Evolutionary conservation across 108 stramenopile species (phyloP), one percentile per base, ranked within the genome.

Genomic region (Nitzschia sp.): DNA sequence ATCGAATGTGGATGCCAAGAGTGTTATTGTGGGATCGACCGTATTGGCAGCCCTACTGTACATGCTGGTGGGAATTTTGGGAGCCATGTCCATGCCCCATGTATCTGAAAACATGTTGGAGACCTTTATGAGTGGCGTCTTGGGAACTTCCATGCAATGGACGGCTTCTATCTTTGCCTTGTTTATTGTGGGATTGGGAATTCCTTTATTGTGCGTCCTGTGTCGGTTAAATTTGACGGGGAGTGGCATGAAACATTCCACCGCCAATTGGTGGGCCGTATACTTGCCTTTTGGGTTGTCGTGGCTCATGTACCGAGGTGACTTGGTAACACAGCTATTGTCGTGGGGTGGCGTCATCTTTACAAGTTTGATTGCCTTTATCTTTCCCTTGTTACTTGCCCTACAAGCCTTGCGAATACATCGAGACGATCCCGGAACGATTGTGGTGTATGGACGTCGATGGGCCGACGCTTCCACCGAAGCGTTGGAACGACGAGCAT

Each of bases 131-230:
- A 63, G 69, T 3, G 80, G 80, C 13, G 48, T 34, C 13, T 32
- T 67, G 15, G 80, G 80, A 6, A 52, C 41, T 17, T 3, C 58
- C n/a, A 78, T 77, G 36, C 64, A 76, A 64, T 54, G 73, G 16
- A 69, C 70, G 17, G 54, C 80, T 23, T 52, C 35, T 21, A 35
- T 87, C 28, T 87, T 84, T 69, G 73, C 72, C 17, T 66, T 87
- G 17, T 56, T 72, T 53, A 87, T 84, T 55, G 78, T 87, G 57
- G 86, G 82, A 16, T 53, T 80, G 27, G 83, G 80, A 13, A 78
- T 81, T 36, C 86, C 86, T 8, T 54, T 87, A 33, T 84, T 82
- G 29, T 68, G 72, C 31, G 76, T 81, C 11, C 32, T 76, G 60
- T 48, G 71, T 11, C 41, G 80, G 22, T 56, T 76, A 26, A 81